Conservation (phyloP, 192 early-diverging fungal genomes). For the Podochytrium sp. region DNA sequence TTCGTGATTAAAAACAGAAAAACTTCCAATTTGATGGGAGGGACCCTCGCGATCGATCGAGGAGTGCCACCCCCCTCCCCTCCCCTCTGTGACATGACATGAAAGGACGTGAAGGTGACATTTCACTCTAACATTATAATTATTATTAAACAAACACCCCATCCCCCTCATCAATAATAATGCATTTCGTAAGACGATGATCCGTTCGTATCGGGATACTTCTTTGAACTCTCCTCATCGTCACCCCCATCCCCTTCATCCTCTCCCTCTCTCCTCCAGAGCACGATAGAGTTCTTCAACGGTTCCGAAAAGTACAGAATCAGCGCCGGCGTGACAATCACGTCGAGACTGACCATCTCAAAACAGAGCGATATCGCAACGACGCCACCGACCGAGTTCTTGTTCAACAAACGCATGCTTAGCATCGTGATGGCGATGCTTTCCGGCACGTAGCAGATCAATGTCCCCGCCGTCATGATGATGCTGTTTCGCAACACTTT, state of each 20-base stretch:
- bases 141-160: too few species aligned
- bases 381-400: neutral
- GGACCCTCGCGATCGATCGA: too few species aligned
- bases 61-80: too few species aligned
- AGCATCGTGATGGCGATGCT: neutral
- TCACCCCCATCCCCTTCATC: neutral
- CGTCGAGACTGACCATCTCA: neutral
- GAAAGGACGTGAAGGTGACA: too few species aligned
- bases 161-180: too few species aligned
- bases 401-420: neutral
- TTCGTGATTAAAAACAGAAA: too few species aligned
- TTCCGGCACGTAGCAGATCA: conserved; percentile 1
- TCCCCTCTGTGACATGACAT: too few species aligned
- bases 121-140: too few species aligned
- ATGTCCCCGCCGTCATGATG: neutral
- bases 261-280: neutral
- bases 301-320: neutral
- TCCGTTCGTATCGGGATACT: too few species aligned
- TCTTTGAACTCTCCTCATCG: neutral
- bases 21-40: too few species aligned
- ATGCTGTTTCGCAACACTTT: neutral
- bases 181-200: too few species aligned
- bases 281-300: neutral
- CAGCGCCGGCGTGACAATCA: neutral
- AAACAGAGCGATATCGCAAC: neutral